Base-by-base conservation (phyloP, 1,284 basidiomycete genomes). In the Takashimella koratensis region DNA sequence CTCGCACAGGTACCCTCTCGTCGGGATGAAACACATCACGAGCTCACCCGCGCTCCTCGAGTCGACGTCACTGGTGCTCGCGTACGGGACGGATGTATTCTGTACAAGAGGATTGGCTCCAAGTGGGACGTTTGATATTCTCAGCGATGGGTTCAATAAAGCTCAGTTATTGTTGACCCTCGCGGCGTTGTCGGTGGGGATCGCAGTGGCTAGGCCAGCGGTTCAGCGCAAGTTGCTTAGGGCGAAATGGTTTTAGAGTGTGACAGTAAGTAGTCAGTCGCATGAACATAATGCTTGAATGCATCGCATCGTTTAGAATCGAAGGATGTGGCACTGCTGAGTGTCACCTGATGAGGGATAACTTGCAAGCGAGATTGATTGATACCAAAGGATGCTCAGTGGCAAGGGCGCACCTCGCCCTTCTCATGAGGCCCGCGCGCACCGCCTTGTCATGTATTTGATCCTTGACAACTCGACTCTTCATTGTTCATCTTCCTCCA, bases 41-140 rank as follows among this genome's bases (percentile, higher is more conserved):
- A 86, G 90, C 1, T 82, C 87, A 0, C 88, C 94, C 0, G 85
- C 94, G 0, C 80, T 90, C 3, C 83, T 98, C 26, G 95, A 98
- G 74, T 93, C 89, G 4, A 97, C 93, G 0, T 88, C 89, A 0
- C 77, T 96, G n/a, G 83, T 98, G 10, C 85, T 97, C 62, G 84
- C 85, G 0, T 84, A 86, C 60, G 93, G 93, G 4, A 79, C 93
- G 13, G 95, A 98, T 74, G 78, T 94, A 58, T 95, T 97, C 80
- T 77, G 84, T 25, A 88, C 88, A 5, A 82, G 90, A 13, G 66
- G 67, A 8, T 81, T 91, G 3, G 83, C 89, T 39, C 92, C 96
- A 0, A 91, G 88, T 2, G 86, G 85, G 23, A 91, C 90, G 23
- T 98, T 98, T 67, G 95, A 98, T 69, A 84, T 95, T n/a, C 81